These are phyloP conservation scores for Salix udensis DNA, from an alignment of 345 rosid genomes.

Conservation along the genomic window DNA sequence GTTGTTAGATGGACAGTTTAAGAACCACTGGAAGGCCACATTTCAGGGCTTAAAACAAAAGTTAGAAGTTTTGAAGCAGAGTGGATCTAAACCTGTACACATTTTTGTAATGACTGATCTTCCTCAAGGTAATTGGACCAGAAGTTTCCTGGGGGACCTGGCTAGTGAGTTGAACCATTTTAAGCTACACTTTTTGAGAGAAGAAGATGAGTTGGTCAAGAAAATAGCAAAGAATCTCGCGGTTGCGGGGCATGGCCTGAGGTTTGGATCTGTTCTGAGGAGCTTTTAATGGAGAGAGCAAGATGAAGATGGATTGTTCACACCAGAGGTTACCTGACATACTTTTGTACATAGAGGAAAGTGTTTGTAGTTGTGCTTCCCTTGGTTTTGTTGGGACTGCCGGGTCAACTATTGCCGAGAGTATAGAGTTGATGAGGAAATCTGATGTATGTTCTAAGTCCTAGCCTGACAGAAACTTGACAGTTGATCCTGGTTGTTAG, in stretches of 20 bases:
- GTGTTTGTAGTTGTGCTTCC: conserved; percentile 91
- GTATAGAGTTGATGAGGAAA: conserved; percentile 72
- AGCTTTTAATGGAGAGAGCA: conserved; percentile 24
- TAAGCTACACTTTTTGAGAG: conserved; percentile 55
- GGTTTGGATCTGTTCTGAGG: conserved; percentile 35
- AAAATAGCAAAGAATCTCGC: conserved; percentile 46
- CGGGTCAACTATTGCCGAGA: conserved; percentile 88
- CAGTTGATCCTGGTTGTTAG: not conserved
- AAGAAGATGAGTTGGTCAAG: conserved; percentile 50
- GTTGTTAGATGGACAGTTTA: conserved; percentile 91
- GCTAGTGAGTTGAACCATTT: conserved; percentile 43
- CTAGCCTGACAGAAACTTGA: conserved; percentile 10
- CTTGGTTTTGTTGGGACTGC: conserved; percentile 87
- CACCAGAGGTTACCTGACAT: conserved; percentile 42
- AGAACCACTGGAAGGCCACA: conserved; percentile 74
- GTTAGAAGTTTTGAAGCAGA: conserved; percentile 49
- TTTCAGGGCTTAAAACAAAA: conserved; percentile 59
- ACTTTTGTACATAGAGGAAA: conserved; percentile 74
- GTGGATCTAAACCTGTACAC: conserved; percentile 36
- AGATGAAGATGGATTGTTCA: conserved; percentile 42
- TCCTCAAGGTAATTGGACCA: conserved; percentile 77
- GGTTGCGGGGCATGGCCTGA: conserved; percentile 47
- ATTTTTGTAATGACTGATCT: conserved; percentile 93
- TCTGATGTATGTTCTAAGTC: conserved; percentile 35
- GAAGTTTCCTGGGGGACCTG: conserved; percentile 71